Conservation (phyloP, 1,284 basidiomycete genomes). For the Inonotus obliquus region DNA sequence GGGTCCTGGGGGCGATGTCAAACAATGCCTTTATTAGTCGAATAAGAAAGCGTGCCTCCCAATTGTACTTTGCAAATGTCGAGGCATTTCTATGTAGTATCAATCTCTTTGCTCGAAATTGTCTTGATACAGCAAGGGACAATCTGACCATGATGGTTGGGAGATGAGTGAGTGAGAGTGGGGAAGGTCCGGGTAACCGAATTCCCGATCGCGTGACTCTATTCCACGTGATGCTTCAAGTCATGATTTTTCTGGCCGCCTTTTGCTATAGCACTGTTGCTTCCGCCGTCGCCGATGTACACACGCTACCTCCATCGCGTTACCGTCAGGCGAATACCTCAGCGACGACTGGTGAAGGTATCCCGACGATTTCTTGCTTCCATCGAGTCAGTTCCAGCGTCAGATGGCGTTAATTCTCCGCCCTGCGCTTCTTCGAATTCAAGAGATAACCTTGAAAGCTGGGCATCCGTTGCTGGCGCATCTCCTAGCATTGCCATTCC, state of each 20-base stretch:
- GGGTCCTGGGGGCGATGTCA: slow-evolving; percentile 54
- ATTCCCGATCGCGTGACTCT: too few species aligned
- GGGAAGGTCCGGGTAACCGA: background rate
- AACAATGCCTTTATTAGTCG: background rate
- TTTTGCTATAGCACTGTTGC: too few species aligned
- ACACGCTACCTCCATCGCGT: background rate
- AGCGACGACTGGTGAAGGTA: background rate
- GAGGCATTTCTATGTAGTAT: slow-evolving; percentile 7
- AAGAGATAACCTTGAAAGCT: background rate
- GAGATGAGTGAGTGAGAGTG: background rate
- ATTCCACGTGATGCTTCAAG: too few species aligned
- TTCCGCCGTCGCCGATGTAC: background rate
- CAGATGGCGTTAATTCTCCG: background rate
- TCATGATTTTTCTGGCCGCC: too few species aligned
- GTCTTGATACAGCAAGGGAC: background rate
- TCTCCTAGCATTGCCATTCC: background rate
- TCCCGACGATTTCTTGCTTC: background rate
- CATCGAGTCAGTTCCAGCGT: background rate
- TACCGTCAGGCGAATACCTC: background rate
- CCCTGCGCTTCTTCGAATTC: background rate
- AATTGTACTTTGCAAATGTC: slow-evolving; percentile 43
- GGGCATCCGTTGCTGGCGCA: background rate
- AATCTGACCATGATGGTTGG: background rate
- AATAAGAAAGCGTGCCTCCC: slow-evolving; percentile 48
- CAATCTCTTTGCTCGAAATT: background rate